phyloP scores from a whole-genome alignment of 805 yeast species.

The Cyberlindnera mycetangii region DNA sequence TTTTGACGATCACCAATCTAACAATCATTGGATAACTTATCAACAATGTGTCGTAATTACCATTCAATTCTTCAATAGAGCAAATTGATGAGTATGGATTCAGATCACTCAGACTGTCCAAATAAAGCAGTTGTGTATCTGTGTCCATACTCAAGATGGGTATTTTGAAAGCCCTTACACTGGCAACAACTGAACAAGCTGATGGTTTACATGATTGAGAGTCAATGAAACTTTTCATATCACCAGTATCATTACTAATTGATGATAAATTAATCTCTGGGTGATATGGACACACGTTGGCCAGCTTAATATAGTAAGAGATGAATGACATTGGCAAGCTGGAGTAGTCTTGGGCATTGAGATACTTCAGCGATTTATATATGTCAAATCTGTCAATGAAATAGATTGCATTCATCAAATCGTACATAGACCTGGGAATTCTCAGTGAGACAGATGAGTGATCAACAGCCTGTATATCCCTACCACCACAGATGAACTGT shows the following conservation, averaged over 20 bases:
- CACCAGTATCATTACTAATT: constrained; percentile 7
- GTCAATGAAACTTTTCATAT: constrained; percentile 14
- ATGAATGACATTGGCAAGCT: constrained; percentile 14
- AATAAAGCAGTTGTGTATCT: constrained; percentile 22
- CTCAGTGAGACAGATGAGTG: constrained; percentile 4
- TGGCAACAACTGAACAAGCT: constrained; percentile 23
- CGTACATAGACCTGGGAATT: constrained; percentile 12
- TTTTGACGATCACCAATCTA: constrained; percentile 17
- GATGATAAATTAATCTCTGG: constrained; percentile 6
- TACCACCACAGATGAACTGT: constrained; percentile 10
- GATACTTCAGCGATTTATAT: constrained; percentile 12
- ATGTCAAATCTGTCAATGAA: constrained; percentile 27
- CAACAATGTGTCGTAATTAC: constrained; percentile 5
- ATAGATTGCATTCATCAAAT: constrained; percentile 25
- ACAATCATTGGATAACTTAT: constrained; percentile 14
- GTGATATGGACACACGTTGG: constrained; percentile 26
- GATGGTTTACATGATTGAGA: constrained; percentile 16
- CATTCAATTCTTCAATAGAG: constrained; percentile 3
- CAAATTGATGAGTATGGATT: constrained; percentile 3
- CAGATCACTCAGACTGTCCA: constrained; percentile 22
- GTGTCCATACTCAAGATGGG: constrained; percentile 15
- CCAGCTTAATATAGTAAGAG: constrained; percentile 21
- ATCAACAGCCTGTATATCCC: constrained; percentile 4
- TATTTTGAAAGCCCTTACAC: constrained; percentile 16
- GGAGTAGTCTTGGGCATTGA: constrained; percentile 14